Evolutionary conservation across 768 basidiomycete species (phyloP).

Genomic region (Podaxis rugospora): DNA sequence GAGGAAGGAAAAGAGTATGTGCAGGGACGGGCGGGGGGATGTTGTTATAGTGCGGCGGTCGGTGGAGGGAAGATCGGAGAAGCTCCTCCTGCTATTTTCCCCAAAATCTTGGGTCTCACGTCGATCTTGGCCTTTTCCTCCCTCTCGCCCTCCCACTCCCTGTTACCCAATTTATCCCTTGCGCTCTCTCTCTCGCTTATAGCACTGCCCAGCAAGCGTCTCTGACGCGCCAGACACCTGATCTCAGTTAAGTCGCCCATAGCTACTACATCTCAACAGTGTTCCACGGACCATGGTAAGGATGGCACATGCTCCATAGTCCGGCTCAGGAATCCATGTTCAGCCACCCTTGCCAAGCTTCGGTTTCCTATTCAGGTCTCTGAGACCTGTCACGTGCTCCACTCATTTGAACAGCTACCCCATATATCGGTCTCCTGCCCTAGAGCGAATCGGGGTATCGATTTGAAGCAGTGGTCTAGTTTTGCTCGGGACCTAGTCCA

Average conservation of each 20-base stretch:
- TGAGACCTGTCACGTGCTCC: not conserved
- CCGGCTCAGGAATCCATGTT: not conserved
- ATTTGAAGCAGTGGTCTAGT: not conserved
- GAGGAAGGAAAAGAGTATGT: not conserved
- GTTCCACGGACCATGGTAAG: not conserved
- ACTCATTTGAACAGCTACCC: not conserved
- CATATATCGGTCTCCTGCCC: not conserved
- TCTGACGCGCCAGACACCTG: not conserved
- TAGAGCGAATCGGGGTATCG: not conserved
- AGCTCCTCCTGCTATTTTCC: not conserved
- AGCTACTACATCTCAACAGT: slow-evolving; percentile 9
- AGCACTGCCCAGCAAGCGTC: not conserved
- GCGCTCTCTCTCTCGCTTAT: not conserved
- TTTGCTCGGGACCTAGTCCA: not conserved
- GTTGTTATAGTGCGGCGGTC: slow-evolving; percentile 4
- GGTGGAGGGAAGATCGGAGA: slow-evolving; percentile 7
- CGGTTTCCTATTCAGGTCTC: not conserved
- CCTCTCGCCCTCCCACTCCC: not conserved
- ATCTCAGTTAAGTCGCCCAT: slow-evolving; percentile 1
- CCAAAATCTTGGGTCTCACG: slow-evolving; percentile 4
- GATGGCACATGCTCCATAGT: not conserved
- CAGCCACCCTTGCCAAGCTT: not conserved
- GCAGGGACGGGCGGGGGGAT: not conserved
- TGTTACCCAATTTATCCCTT: slow-evolving; percentile 6
- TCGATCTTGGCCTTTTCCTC: not conserved